A percentile compares a stretch with the other conserved stretches of the same genome.
These are phyloP conservation scores for Brasilioporus rufonigricans DNA, from an alignment of 768 basidiomycete genomes.

Conservation along the genomic window DNA sequence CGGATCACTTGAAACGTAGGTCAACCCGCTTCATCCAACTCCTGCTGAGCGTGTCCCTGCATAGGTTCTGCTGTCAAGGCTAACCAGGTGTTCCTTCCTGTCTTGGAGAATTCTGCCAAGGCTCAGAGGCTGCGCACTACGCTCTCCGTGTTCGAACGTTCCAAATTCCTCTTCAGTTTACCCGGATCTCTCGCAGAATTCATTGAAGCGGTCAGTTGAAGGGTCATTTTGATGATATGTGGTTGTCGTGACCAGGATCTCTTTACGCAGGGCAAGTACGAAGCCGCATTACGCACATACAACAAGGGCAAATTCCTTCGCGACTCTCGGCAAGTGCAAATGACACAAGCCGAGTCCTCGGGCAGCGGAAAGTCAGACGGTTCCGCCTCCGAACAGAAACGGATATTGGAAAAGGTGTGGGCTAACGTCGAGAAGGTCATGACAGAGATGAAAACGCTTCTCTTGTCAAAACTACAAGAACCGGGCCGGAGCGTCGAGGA, in stretches of 20 bases:
- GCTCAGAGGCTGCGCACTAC: slow-evolving; percentile 91
- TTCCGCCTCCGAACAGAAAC: slow-evolving; percentile 75
- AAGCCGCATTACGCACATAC: slow-evolving; percentile 91
- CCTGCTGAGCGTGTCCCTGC: slow-evolving; percentile 3
- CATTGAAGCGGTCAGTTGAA: slow-evolving; percentile 72
- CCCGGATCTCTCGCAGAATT: slow-evolving; percentile 86
- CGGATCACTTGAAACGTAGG: slow-evolving; percentile 84
- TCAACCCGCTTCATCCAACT: neutral
- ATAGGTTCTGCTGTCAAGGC: slow-evolving; percentile 90
- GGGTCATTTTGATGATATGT: neutral
- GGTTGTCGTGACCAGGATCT: neutral
- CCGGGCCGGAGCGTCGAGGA: slow-evolving; percentile 81
- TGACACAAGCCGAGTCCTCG: slow-evolving; percentile 64
- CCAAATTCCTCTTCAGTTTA: slow-evolving; percentile 98
- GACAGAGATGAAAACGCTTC: slow-evolving; percentile 79
- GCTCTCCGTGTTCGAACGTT: slow-evolving; percentile 91
- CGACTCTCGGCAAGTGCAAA: slow-evolving; percentile 84
- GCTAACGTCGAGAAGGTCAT: slow-evolving; percentile 91
- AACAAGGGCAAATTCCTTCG: slow-evolving; percentile 93
- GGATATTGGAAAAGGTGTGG: slow-evolving; percentile 97
- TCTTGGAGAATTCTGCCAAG: slow-evolving; percentile 93
- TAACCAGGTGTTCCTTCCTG: slow-evolving; percentile 93
- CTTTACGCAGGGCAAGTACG: slow-evolving; percentile 78
- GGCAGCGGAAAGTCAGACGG: slow-evolving; percentile 53
- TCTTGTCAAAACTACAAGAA: slow-evolving; percentile 80